Evolutionary conservation across 202 grass and related monocot species (phyloP), one percentile per base, ranked within the genome.

Genomic region (Zoysia matrella): DNA sequence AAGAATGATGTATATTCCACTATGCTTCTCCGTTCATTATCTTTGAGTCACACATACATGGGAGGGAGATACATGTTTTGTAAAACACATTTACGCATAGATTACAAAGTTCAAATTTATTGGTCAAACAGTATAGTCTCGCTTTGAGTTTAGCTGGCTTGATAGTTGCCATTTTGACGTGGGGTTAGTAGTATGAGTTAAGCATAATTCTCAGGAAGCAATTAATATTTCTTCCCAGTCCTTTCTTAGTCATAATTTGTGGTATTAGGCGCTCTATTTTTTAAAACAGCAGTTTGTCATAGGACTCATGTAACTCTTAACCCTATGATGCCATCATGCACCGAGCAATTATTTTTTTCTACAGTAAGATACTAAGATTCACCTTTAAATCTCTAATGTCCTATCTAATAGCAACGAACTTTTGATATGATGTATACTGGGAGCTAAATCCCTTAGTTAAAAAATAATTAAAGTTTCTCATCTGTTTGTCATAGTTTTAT

Each of bases 1-100:
- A 98, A 89, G 76, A 98, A 93, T 76, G 92, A 98, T 85, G 89
- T 98, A 93, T 55, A 85, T 58, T 86, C 52, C 41, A 65, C 52
- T 46, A 51, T 82, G 42, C 71, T 78, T 70, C 14, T 52, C 22
- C 75, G 8, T 63, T 75, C 44, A 68, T 65, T 41, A 49, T 73
- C 43, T 36, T 65, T 66, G 6, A 77, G 50, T 85, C 3, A 44
- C 40, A 51, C 8, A 36, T 36, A 36, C 30, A 36, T 36, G 30
- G 30, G 30, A 36, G 30, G 30, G 30, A 36, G 57, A 53, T 53
- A 13, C 52, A 53, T 53, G 2, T 13, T 0, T 13, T 3, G 11
- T 53, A 53, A 53, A 53, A 3, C 30, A 11, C 52, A 53, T 0
- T 53, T 13, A 53, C 52, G 14, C 52, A 14, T 54, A 14, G 52